Evolutionary conservation across 176 grass and related monocot genomes (phyloP).

Genomic region (Aegilops tauschii): DNA sequence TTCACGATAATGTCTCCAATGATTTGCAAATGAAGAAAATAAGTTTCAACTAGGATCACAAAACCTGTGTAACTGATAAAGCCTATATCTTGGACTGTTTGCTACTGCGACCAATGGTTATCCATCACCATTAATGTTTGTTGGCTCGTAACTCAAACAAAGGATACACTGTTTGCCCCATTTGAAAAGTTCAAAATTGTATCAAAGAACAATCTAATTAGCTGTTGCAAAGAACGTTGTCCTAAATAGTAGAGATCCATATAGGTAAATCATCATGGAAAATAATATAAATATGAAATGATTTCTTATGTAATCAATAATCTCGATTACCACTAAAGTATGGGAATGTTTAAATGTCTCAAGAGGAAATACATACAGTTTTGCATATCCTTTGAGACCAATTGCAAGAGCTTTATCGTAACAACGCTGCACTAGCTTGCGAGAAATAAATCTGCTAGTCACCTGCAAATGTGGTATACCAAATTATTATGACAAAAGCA

Average conservation of each 20-base stretch:
- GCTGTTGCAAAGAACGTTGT: neutral
- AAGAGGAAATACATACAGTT: constrained; percentile 61
- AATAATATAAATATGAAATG: neutral
- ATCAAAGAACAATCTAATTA: neutral
- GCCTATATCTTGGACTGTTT: neutral
- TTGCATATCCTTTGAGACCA: constrained; percentile 96
- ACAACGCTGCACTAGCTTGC: constrained; percentile 74
- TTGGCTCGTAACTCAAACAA: neutral
- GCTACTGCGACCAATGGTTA: neutral
- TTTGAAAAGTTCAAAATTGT: neutral
- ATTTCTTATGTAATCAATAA: constrained; percentile 2
- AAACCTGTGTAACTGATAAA: neutral
- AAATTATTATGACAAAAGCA: constrained; percentile 22
- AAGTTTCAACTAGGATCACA: constrained; percentile 19
- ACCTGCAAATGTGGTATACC: constrained; percentile 53
- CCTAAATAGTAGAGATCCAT: neutral
- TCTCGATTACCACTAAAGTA: neutral
- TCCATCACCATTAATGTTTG: neutral
- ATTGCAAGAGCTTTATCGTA: constrained; percentile 88
- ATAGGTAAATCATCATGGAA: constrained; percentile 11
- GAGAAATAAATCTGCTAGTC: constrained; percentile 84
- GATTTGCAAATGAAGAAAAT: neutral
- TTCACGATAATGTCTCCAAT: neutral
- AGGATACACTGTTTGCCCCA: neutral
- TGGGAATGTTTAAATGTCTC: neutral